Evolutionary conservation across 768 basidiomycete species (phyloP), one percentile per base, ranked within the genome.

Genomic region (Tricholoma furcatifolium): DNA sequence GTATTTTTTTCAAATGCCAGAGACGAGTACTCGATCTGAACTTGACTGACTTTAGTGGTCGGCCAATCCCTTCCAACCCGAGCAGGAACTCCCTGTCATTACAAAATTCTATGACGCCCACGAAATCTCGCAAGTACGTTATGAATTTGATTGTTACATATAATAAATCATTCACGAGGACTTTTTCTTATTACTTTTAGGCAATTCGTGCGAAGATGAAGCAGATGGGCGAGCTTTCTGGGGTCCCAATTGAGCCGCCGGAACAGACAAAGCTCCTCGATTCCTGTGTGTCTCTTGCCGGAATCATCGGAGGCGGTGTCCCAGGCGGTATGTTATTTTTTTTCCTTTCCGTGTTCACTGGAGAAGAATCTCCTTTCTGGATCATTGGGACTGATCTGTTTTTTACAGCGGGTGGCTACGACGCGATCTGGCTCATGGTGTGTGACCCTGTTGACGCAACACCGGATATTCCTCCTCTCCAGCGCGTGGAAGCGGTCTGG

Each of bases 371-470:
- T 2, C 27, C 30, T 35, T 5, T 42, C 23, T 32, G 31, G 12
- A n/a, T n/a, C 17, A 7, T 5, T 20, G n/a, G 20, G 27, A 34
- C 43, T 47, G 11, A 48, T n/a, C 23, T 17, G 7, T 15, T 5
- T 31, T 47, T 36, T 47, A 23, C 59, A 98, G 97, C 97, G 47
- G 97, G 97, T 9, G 97, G 97, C 2, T 98, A 91, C 68, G 97
- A 99, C 65, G 97, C 97, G 6, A 82, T 98, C 53, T 98, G 94
- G 93, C 74, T 99, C 5, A 81, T 99, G 14, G 82, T 94, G 15
- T 79, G 88, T 62, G 85, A 88, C 43, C 79, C 83, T 34, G 60
- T 71, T 55, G 68, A 70, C 43, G 69, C 72, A 38, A 69, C 69
- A 34, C 74, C 76, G 8, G 72, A 77, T 54, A 71, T 79, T 60